Base-by-base conservation (phyloP, 768 basidiomycete species). In the Arthromyces matolae region DNA sequence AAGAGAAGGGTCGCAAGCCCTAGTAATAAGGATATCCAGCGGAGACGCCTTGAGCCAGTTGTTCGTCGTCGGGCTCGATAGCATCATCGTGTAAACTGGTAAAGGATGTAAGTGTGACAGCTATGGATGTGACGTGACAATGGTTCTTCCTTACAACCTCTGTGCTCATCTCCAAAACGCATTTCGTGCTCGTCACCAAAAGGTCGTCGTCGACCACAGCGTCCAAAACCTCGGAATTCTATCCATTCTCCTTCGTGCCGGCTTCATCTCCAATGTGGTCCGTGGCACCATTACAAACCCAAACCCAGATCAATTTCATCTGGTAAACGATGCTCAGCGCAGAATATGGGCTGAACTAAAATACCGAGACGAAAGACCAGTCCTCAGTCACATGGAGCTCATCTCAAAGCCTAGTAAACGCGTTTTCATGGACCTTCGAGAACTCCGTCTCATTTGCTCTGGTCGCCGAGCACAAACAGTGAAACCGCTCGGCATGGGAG, bases 301-400 rank as follows among this genome's bases (percentile, higher is more conserved):
- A 2, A 78, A 78, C 14, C 93, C 93, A 0, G 52, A 60, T 4
- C 72, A 72, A 10, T 97, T 93, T 63, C 58, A 71, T 47, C 53
- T 60, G 2, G 83, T 76, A 9, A 70, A 75, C 51, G 80, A 85
- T 24, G 76, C 83, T 1, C 77, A 92, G 47, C 77, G 78, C 25
- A 81, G 93, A 29, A 89, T 98, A 67, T 96, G 95, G 93, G 90
- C 90, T 2, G 82, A 85, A 42, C 81, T 97, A 55, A 99, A 99
- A 70, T 94, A 95, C 71, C 80, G 95, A 41, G 83, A 91, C 56
- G 90, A 96, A 64, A 73, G 80, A 24, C 90, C 93, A 5, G 91
- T 97, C 18, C 73, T 99, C 51, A 73, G 70, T 43, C 60, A 75
- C 55, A 93, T 97, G 84, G 70, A 79, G 40, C 79, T 95, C 64